Percentiles rank a stretch among this genome's conserved stretches.
These are phyloP conservation scores for Trebouxia sp. DNA, from an alignment of 139 green algal species.

Conservation along the genomic window DNA sequence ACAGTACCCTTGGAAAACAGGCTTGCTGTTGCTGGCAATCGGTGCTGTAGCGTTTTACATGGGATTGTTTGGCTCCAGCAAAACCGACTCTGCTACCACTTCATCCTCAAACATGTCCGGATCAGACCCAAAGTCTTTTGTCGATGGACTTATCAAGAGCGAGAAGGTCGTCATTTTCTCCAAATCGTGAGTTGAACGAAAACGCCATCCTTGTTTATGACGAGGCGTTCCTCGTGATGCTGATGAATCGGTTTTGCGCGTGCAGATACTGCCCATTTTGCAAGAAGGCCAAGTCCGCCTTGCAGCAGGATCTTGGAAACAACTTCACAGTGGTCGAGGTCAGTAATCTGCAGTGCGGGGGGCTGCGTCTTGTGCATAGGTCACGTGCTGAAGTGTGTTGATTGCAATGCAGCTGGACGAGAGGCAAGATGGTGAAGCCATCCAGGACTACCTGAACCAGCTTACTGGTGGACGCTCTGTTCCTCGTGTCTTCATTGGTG, in stretches of 20 bases:
- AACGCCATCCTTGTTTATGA: neutral
- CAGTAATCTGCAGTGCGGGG: neutral
- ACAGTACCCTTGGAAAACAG: neutral
- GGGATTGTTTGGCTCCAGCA: constrained; percentile 19
- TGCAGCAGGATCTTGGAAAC: neutral
- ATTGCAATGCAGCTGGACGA: constrained; percentile 18
- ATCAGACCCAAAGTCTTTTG: constrained; percentile 23
- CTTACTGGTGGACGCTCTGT: constrained; percentile 1
- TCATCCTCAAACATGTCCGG: neutral
- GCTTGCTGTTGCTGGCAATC: neutral
- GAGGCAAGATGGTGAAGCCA: constrained; percentile 24
- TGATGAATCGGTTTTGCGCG: neutral
- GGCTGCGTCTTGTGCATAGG: neutral
- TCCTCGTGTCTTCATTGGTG: neutral
- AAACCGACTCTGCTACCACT: neutral
- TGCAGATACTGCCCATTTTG: constrained; percentile 25
- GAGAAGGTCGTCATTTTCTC: neutral
- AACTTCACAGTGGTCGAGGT: constrained; percentile 26
- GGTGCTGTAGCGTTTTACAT: neutral
- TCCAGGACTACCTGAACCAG: constrained; percentile 25
- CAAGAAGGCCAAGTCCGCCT: constrained; percentile 23
- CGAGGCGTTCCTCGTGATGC: neutral
- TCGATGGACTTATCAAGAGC: constrained; percentile 18
- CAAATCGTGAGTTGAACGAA: neutral
- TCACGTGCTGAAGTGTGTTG: neutral